These are phyloP conservation scores for Pythium myriotylum DNA, from an alignment of 352 stramenopile genomes.

Conservation along the genomic window DNA sequence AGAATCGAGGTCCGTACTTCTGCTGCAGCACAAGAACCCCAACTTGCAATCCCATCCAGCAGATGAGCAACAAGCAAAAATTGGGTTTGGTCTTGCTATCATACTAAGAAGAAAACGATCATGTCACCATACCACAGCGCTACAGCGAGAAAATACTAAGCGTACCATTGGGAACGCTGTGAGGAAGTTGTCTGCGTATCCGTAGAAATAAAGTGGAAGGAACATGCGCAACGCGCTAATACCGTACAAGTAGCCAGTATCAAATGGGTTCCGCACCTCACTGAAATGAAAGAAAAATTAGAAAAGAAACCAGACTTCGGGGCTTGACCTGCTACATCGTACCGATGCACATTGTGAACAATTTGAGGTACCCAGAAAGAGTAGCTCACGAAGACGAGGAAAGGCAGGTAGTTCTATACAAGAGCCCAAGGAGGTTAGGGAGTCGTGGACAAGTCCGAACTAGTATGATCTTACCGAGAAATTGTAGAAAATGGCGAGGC, in stretches of 20 bases:
- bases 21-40: slow-evolving; percentile 92
- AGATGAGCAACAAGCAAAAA: slow-evolving; percentile 77
- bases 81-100: slow-evolving; percentile 66
- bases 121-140: neutral
- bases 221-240: slow-evolving; percentile 94
- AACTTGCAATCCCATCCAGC: slow-evolving; percentile 94
- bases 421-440: slow-evolving; percentile 1
- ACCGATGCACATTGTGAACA: slow-evolving; percentile 93
- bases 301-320: neutral
- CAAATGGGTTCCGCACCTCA: slow-evolving; percentile 94
- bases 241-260: slow-evolving; percentile 94
- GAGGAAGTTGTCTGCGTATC: slow-evolving; percentile 93
- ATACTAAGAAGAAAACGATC: slow-evolving; percentile 42
- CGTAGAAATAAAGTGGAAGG: slow-evolving; percentile 96
- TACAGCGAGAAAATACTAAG: neutral
- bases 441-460: too few relatives aligned
- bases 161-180: slow-evolving; percentile 78
- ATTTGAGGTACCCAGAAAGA: slow-evolving; percentile 99
- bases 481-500: slow-evolving; percentile 93
- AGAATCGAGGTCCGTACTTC: slow-evolving; percentile 93
- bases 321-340: neutral
- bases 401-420: slow-evolving; percentile 74
- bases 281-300: slow-evolving; percentile 26
- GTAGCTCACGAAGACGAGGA: slow-evolving; percentile 94
- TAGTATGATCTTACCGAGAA: slow-evolving; percentile 51